Base-by-base conservation (phyloP, 2,329 filamentous ascomycete species). In the Penicillium sp. region DNA sequence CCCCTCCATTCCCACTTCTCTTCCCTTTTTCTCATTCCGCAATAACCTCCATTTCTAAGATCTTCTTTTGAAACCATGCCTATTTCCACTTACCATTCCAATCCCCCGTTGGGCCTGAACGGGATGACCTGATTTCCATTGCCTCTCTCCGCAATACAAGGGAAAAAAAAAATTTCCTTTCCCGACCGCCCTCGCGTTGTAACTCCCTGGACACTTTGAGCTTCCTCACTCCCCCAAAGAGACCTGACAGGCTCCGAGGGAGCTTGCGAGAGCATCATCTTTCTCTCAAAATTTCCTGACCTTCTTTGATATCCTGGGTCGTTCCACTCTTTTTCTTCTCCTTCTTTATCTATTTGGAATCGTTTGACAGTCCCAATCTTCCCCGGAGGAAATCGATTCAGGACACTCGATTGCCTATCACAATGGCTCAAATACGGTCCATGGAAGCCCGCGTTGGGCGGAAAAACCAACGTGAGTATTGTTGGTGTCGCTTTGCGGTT, bases 381-480 rank as follows among this genome's bases (percentile, higher is more conserved):
- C n/a, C 19, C 38, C 13, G 14, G 23, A 29, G 29, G 32, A 40
- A 43, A 51, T 42, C 55, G 50, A 36, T 53, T 57, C 47, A 27
- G 38, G 45, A 45, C 50, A 50, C 38, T 53, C 19, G 27, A 47
- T 55, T 60, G 53, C 41, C 51, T 41, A 57, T 63, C 30, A 65
- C 67, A 70, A 74, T 76, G 70, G 73, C 74, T 48, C 74, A 74
- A 56, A 68, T 67, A 56, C 73, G 73, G 49, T 71, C 73, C 47
- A 79, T 78, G 74, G 76, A 77, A 62, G 73, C 77, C 61, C 76
- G 77, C 29, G 74, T 71, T 54, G 77, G 77, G 48, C 71, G 74
- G 58, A 76, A 72, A 65, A 79, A 79, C 65, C 77, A 79, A 71
- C 75, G 77, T 79, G 66, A 73, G 77, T 77, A 19, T 46, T 7